These are phyloP conservation scores for Coccinonectria pachysandricola DNA, from an alignment of 2,329 filamentous ascomycete species.

Conservation along the genomic window DNA sequence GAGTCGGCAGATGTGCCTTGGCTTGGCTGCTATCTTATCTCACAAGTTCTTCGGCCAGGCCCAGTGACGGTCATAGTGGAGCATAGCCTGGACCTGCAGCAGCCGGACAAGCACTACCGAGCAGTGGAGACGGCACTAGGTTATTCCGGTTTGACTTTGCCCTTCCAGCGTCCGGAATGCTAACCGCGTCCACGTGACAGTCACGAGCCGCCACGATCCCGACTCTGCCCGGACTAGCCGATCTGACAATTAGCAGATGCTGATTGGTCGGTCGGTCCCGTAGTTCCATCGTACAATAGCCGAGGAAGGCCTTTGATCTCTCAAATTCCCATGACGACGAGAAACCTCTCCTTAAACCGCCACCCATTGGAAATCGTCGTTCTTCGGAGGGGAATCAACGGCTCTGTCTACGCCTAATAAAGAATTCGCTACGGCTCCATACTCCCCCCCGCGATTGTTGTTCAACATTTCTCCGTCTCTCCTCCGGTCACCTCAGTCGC, in stretches of 20 bases:
- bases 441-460: constrained; percentile 13
- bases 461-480: constrained; percentile 19
- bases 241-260: constrained; percentile 19
- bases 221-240: constrained; percentile 20
- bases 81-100: too few species aligned
- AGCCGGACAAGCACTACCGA: constrained; percentile 1
- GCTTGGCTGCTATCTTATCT: constrained; percentile 20
- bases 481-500: constrained; percentile 15
- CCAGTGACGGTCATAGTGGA: too few species aligned
- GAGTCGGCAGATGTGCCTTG: too few species aligned
- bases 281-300: constrained; percentile 16
- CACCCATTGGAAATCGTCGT: constrained; percentile 14
- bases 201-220: constrained; percentile 17
- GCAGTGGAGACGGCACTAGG: too few species aligned
- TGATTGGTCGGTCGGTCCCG: constrained; percentile 15
- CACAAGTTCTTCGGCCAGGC: constrained; percentile 12
- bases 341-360: constrained; percentile 11
- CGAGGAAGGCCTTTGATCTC: constrained; percentile 21
- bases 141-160: too few species aligned
- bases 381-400: constrained; percentile 19
- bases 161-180: too few species aligned
- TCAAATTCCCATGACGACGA: constrained; percentile 19
- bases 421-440: constrained; percentile 10
- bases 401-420: constrained; percentile 19
- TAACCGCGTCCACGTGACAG: constrained; percentile 8